Evolutionary conservation across 306 rosid species (phyloP).

Genomic region (Bauhinia variegata): DNA sequence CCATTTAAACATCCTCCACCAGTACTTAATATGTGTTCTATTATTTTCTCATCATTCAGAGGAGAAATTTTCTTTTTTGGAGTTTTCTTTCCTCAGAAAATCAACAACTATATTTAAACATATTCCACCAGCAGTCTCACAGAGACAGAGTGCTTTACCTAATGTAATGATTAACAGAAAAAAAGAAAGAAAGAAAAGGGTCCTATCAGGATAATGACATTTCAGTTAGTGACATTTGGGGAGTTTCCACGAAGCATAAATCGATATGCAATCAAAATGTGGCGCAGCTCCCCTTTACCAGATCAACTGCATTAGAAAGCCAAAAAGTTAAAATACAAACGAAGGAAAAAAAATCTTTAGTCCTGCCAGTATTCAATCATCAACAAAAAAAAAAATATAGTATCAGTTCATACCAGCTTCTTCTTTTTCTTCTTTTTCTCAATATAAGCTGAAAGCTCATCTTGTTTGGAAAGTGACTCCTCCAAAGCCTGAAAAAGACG

Average conservation of each 20-base stretch:
- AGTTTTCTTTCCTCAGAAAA: too few relatives aligned
- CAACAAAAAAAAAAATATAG: slow-evolving; percentile 25
- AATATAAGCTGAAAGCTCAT: slow-evolving; percentile 65
- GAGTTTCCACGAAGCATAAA: slow-evolving; percentile 37
- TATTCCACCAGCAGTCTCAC: too few relatives aligned
- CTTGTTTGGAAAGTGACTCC: slow-evolving; percentile 63
- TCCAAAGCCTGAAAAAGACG: slow-evolving; percentile 68
- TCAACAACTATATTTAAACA: too few relatives aligned
- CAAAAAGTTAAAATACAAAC: slow-evolving; percentile 19
- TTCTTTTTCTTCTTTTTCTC: slow-evolving; percentile 65
- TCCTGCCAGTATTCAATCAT: not conserved
- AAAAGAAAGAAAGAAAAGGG: too few relatives aligned
- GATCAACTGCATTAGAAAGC: slow-evolving; percentile 40
- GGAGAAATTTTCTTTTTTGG: too few relatives aligned
- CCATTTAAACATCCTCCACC: too few relatives aligned
- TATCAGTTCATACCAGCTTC: slow-evolving; percentile 29
- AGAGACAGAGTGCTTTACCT: too few relatives aligned
- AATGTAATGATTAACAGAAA: too few relatives aligned
- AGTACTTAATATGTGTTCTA: too few relatives aligned
- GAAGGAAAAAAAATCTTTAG: too few relatives aligned
- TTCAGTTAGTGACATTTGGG: slow-evolving; percentile 38
- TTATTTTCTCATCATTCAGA: too few relatives aligned
- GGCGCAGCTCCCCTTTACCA: slow-evolving; percentile 35
- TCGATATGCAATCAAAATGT: slow-evolving; percentile 14
- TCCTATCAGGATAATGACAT: too few relatives aligned